Evolutionary conservation across 2,329 filamentous ascomycete genomes (phyloP), one percentile per base, ranked within the genome.

Genomic region (Fusarium caatingaense): DNA sequence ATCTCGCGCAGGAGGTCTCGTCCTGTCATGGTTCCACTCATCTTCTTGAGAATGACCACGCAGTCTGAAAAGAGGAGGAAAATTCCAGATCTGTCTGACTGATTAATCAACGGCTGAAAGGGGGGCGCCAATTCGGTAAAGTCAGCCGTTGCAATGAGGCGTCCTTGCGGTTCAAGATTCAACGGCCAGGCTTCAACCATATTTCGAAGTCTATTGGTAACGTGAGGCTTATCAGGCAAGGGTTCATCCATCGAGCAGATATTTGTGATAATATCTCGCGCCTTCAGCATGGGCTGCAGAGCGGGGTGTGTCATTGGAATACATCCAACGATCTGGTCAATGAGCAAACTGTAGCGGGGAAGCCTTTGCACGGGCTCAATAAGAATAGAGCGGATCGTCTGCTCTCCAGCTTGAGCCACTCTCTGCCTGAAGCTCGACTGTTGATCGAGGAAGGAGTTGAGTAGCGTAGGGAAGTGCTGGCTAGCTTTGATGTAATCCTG

Each of bases 301-400:
- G 94, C 94, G 5, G 94, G 93, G 77, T 98, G 94, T 11, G 92
- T 90, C 53, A 94, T 88, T 7, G 95, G 94, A 20, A 98, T 86
- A 65, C 92, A 94, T 71, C 91, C 90, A 49, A 96, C 88, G 76
- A 99, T 98, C 76, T 97, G 94, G 81, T 99, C 96, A 74, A 99
- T 98, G 76, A 98, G 91, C 37, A 99, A 85, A 76, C 93, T 98
- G 81, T 99, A 99, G 27, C 96, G 91, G 27, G 96, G 96, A 55
- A 99, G 86, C 55, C 96, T 88, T 79, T 99, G 96, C 1, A 99
- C 94, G 4, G 96, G 96, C 80, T 99, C 96, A 78, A 99, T 99
- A 57, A 99, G 87, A 68, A 96, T 88, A 6, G 96, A 98, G 50
- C 93, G 94, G 56, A 98, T 87, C 60, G 90, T 88, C 81, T 99